These are phyloP conservation scores for Colletotrichum agaves DNA, from an alignment of 2,329 filamentous ascomycete species.

Conservation along the genomic window DNA sequence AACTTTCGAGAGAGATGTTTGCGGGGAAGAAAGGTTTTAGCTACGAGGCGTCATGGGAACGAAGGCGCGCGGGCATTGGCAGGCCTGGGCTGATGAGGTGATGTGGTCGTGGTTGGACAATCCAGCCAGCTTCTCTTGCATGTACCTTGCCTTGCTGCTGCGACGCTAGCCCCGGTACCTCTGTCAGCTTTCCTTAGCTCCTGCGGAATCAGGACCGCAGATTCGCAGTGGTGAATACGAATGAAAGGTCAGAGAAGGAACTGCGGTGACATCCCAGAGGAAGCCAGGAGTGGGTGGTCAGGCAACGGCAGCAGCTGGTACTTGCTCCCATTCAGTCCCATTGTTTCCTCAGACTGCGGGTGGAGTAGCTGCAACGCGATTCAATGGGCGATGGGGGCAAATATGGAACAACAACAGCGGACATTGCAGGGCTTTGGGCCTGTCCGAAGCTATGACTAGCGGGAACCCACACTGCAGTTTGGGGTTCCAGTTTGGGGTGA, in stretches of 20 bases:
- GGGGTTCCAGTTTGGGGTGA: slow-evolving; percentile 9
- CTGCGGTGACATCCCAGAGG: neutral
- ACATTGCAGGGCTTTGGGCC: slow-evolving; percentile 27
- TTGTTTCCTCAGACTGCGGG: slow-evolving; percentile 12
- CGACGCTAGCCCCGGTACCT: slow-evolving; percentile 9
- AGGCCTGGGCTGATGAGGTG: slow-evolving; percentile 28
- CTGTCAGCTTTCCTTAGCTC: neutral
- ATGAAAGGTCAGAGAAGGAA: neutral
- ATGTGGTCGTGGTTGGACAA: slow-evolving; percentile 36
- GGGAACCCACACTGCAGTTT: slow-evolving; percentile 27
- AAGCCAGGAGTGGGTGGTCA: neutral
- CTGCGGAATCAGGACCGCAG: neutral
- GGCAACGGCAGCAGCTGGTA: slow-evolving; percentile 2
- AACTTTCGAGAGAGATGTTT: slow-evolving; percentile 26
- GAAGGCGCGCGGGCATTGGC: slow-evolving; percentile 19
- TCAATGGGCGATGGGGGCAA: slow-evolving; percentile 11
- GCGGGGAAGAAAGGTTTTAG: slow-evolving; percentile 38
- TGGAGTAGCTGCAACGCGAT: slow-evolving; percentile 10
- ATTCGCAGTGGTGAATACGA: neutral
- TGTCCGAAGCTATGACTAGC: slow-evolving; percentile 33
- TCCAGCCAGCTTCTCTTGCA: slow-evolving; percentile 23
- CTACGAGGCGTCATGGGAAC: slow-evolving; percentile 26
- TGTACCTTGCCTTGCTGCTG: slow-evolving; percentile 14
- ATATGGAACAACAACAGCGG: slow-evolving; percentile 33
- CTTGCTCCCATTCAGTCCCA: neutral